Conservation (phyloP, 192 early-diverging fungal species). For the Backusella circina region DNA sequence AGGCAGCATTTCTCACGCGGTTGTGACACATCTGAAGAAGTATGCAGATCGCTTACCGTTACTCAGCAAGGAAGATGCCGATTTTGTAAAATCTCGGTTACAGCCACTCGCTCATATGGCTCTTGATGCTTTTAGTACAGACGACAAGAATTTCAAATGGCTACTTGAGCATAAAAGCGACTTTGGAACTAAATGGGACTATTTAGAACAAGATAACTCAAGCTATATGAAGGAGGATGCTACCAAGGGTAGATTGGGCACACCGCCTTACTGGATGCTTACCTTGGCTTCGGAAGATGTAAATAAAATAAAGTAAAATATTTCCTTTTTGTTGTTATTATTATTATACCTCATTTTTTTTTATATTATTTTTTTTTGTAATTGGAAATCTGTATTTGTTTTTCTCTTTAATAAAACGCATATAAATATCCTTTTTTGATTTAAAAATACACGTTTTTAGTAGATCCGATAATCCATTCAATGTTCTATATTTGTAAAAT, state of each 20-base stretch:
- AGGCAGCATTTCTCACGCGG: constrained; percentile 37
- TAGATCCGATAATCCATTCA: background rate
- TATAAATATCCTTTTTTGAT: background rate
- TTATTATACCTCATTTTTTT: background rate
- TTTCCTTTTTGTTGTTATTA: background rate
- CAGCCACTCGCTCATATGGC: constrained; percentile 48
- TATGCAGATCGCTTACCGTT: constrained; percentile 25
- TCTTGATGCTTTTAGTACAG: constrained; percentile 33
- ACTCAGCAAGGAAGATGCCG: constrained; percentile 21
- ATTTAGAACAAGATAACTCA: constrained; percentile 4
- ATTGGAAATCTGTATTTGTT: background rate
- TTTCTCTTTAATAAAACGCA: background rate
- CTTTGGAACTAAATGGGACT: background rate
- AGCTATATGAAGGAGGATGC: constrained; percentile 2
- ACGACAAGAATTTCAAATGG: background rate
- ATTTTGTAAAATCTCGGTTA: constrained; percentile 20
- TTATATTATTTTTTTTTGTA: background rate
- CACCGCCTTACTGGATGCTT: constrained; percentile 54
- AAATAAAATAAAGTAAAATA: constrained; percentile 1
- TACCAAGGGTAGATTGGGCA: constrained; percentile 25
- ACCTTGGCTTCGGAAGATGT: background rate
- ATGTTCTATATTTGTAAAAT: background rate
- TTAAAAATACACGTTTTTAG: background rate
- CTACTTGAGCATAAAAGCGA: background rate
- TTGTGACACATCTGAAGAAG: constrained; percentile 37